Evolutionary conservation across 129 eudicot species (phyloP).

Genomic region (Lactuca sativa): DNA sequence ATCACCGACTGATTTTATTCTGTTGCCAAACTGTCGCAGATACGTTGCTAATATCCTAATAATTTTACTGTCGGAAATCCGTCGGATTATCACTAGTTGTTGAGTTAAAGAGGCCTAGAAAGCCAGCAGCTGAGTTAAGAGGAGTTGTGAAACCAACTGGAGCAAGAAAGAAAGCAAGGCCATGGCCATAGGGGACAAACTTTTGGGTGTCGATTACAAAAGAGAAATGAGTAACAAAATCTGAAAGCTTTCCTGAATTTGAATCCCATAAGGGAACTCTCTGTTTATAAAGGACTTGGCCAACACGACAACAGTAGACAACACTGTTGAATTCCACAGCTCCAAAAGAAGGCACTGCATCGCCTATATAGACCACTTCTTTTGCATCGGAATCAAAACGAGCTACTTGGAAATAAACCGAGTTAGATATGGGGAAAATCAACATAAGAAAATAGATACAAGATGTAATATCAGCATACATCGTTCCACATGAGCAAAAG

Average conservation of each 20-base stretch:
- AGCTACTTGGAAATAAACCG: constrained; percentile 34
- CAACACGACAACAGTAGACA: constrained; percentile 35
- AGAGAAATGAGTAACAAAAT: constrained; percentile 46
- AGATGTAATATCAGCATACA: not conserved
- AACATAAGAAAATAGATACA: constrained; percentile 5
- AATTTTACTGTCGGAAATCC: no score
- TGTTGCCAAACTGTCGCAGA: no score
- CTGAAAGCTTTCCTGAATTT: constrained; percentile 27
- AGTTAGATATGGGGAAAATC: constrained; percentile 18
- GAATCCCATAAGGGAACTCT: constrained; percentile 47
- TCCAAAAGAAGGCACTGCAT: constrained; percentile 44
- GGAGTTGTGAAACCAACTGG: constrained; percentile 44
- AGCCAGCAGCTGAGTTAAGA: constrained; percentile 52
- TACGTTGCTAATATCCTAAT: no score
- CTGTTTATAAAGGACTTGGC: constrained; percentile 39
- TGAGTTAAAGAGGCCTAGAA: constrained; percentile 46
- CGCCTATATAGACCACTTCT: constrained; percentile 40
- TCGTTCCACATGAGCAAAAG: not conserved
- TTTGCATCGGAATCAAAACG: constrained; percentile 24
- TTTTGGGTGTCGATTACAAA: constrained; percentile 38
- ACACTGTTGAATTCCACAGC: constrained; percentile 33
- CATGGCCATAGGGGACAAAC: constrained; percentile 33
- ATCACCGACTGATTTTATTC: no score
- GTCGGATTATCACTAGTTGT: constrained; percentile 32
- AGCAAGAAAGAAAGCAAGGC: constrained; percentile 54